Percentiles rank a stretch among this genome's conserved stretches.
Conservation (phyloP, 2,329 filamentous ascomycete species). For the Fusarium armeniacum region DNA sequence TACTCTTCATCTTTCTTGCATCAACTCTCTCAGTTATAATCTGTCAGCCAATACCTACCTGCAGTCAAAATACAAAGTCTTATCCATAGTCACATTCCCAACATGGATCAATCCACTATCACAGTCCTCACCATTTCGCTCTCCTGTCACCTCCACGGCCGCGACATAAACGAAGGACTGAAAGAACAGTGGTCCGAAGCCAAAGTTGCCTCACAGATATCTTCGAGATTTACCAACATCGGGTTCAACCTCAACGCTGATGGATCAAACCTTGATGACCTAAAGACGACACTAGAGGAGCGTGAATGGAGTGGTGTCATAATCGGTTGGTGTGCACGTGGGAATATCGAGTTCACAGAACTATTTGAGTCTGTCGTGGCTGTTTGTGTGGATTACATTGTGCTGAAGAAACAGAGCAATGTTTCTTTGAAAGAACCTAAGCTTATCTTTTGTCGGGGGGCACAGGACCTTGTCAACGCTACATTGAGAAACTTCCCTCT, state of each 20-base stretch:
- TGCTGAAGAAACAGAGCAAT: background rate
- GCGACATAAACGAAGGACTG: background rate
- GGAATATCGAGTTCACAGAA: slow-evolving; percentile 19
- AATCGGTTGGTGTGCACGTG: slow-evolving; percentile 25
- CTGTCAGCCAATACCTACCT: too few relatives aligned
- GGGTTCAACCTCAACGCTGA: slow-evolving; percentile 23
- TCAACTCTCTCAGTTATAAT: too few relatives aligned
- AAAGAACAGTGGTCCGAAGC: slow-evolving; percentile 16
- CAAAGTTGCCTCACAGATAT: background rate
- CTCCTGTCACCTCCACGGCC: slow-evolving; percentile 7
- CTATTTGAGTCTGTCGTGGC: slow-evolving; percentile 11
- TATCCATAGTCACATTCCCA: background rate
- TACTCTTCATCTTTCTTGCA: rapidly evolving
- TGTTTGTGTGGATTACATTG: slow-evolving; percentile 4
- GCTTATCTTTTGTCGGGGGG: slow-evolving; percentile 27
- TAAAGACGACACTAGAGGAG: background rate
- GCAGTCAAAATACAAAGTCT: too few relatives aligned
- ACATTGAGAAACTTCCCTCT: slow-evolving; percentile 20
- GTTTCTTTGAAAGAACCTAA: background rate
- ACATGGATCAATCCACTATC: background rate
- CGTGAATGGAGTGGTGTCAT: slow-evolving; percentile 7
- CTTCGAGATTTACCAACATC: slow-evolving; percentile 11
- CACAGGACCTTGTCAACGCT: slow-evolving; percentile 14
- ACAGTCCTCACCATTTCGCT: slow-evolving; percentile 21
- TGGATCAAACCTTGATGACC: background rate